Base-by-base conservation (phyloP, 2,329 filamentous ascomycete genomes). In the Ceratocystiopsis brevicomis region DNA sequence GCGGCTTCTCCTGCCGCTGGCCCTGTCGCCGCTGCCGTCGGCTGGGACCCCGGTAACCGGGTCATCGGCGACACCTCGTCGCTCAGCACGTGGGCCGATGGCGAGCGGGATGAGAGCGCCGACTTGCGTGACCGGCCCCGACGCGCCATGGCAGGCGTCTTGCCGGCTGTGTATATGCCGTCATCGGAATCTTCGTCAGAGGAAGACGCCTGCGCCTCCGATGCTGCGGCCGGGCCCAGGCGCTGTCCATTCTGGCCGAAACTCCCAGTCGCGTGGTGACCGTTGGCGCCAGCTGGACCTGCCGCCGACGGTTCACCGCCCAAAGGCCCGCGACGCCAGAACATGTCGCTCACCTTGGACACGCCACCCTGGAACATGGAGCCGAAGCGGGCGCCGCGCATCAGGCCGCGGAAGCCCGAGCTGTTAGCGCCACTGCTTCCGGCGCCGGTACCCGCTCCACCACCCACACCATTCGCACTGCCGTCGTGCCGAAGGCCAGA, bases 331-430 rank as follows among this genome's bases (percentile, higher is more conserved):
- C 65, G 72, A 49, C 65, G 68, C 69, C 72, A 74, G 18, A 76
- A 50, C 42, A 76, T 60, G 41, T 74, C 71, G 30, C 69, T 66
- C 14, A 76, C 57, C 51, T 67, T 73, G 21, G 68, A 71, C 6
- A 75, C 68, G 19, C 71, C 61, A 8, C 65, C 71, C 21, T 70
- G 68, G 38, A 92, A 71, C 30, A 84, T 69, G 30, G 74, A 81
- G 47, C 84, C 81, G 48, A 88, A 76, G 44, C 81, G 69, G 41
- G 76, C 73, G 3, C 77, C 78, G 30, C 44, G 39, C 43, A 47
- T 39, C 16, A 47, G 18, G 8, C 43, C 43, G 13, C 45, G 45
- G 12, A 47, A 14, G 2, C 40, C 40, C 4, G 44, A 37, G 37
- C 34, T 13, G 25, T 9, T 30, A 9, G 5, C 33, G 19, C 36